Evolutionary conservation across 2,329 filamentous ascomycete species (phyloP).

Genomic region (Endothia cerciana): DNA sequence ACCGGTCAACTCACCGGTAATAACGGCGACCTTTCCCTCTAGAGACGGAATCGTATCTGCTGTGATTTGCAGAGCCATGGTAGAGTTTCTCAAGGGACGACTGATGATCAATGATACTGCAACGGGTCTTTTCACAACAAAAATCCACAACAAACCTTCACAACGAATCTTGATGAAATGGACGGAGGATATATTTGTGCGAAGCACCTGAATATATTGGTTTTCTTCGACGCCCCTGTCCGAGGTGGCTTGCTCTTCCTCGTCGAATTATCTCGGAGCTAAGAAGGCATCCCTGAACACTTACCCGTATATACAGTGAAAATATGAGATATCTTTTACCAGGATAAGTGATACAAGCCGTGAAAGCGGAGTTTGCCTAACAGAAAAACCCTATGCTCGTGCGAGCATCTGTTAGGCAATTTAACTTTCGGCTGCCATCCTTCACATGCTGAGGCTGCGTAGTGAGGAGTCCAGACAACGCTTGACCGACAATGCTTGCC

Average conservation of each 20-base stretch:
- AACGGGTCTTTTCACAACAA: not conserved
- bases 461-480: not conserved
- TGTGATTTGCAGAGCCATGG: conserved; percentile 4
- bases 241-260: not conserved
- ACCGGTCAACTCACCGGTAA: conserved; percentile 7
- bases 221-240: not conserved
- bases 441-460: not conserved
- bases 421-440: not conserved
- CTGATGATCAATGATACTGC: not conserved
- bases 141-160: too few species aligned
- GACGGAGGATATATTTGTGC: not conserved
- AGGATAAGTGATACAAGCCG: not conserved
- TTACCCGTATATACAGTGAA: not conserved
- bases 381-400: not conserved
- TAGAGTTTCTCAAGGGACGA: not conserved
- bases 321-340: not conserved
- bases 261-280: not conserved
- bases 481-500: not conserved
- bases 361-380: not conserved
- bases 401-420: not conserved
- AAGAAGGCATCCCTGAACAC: not conserved
- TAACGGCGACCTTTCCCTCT: conserved; percentile 2
- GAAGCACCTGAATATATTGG: not conserved
- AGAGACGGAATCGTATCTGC: not conserved
- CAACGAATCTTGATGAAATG: not conserved